Base-by-base conservation (phyloP, 129 eudicot species). In the Centrapalus pauciflorus region DNA sequence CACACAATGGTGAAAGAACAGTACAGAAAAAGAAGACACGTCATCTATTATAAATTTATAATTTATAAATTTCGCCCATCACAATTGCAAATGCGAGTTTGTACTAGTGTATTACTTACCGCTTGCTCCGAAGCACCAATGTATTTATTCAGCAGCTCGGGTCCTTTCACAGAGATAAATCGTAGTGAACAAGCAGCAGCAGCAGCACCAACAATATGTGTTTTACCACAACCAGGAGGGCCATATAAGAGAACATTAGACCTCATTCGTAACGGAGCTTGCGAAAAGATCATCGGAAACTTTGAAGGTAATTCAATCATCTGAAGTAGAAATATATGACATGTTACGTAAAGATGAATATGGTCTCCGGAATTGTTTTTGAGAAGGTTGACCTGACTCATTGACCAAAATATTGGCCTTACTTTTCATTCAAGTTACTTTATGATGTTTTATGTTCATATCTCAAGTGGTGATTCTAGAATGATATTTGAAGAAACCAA, bases 71-170 rank as follows among this genome's bases (percentile, higher is more conserved):
- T n/a, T n/a, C n/a, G n/a, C n/a, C n/a, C n/a, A n/a, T n/a, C n/a
- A n/a, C n/a, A 38, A 25, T 32, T 61, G 51, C 52, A 69, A 6
- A 26, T 29, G 30, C 58, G 27, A 26, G 17, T 38, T 26, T 57
- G 52, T 33, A 57, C 16, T 32, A 45, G 30, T 12, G n/a, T 72
- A 48, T 32, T 3, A 59, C 95, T 90, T 86, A 90, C 97, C n/a
- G 98, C 96, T 88, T 92, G 98, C 76, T 92, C 98, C 71, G 98
- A 92, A 70, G 98, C 98, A 76, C 98, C 98, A 57, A 92, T 92
- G 77, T 92, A 92, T 80, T 92, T 88, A 56, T 92, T 92, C 60
- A 92, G 89, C 71, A 92, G 81, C 76, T 92, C 98, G 1, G 98
- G 98, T 5, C 98, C 98, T 82, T 92, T 92, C 35, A 92, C 88